Percentiles rank a stretch among this genome's conserved stretches.
These are phyloP conservation scores for Fusarium xylarioides DNA, from an alignment of 2,329 filamentous ascomycete genomes.

Conservation along the genomic window DNA sequence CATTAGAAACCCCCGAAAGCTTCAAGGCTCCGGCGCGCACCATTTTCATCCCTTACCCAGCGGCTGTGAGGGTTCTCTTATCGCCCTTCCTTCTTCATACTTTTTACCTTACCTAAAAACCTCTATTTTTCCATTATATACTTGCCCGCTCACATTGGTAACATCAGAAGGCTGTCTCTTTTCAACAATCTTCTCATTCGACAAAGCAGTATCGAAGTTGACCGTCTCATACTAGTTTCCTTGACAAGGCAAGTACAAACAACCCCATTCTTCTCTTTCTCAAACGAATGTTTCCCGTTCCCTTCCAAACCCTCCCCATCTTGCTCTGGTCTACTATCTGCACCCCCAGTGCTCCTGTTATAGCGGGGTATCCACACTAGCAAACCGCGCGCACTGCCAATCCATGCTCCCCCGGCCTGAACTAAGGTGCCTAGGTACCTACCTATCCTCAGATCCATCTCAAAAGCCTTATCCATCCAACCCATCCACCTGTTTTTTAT, in stretches of 20 bases:
- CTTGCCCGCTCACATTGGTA: neutral
- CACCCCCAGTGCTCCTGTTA: slow-evolving; percentile 32
- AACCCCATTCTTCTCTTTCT: neutral
- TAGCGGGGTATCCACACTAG: slow-evolving; percentile 51
- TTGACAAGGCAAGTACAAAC: neutral
- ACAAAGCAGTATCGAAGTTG: neutral
- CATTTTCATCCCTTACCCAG: slow-evolving; percentile 22
- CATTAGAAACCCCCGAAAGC: neutral
- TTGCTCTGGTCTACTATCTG: slow-evolving; percentile 23
- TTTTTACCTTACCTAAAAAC: neutral
- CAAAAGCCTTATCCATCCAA: slow-evolving; percentile 28
- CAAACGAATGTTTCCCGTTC: neutral
- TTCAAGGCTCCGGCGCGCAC: neutral
- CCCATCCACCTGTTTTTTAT: slow-evolving; percentile 34
- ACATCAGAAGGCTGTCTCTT: neutral
- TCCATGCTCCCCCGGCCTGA: slow-evolving; percentile 40
- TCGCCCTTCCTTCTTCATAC: neutral
- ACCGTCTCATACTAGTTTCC: neutral
- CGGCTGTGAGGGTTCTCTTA: neutral
- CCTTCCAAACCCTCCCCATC: neutral
- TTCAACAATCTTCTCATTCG: neutral
- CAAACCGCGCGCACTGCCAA: slow-evolving; percentile 47
- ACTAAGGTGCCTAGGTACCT: neutral
- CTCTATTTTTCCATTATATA: neutral
- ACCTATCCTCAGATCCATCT: slow-evolving; percentile 34